phyloP scores from a whole-genome alignment of 2,329 filamentous ascomycete genomes.

The Phialophora macrospora region DNA sequence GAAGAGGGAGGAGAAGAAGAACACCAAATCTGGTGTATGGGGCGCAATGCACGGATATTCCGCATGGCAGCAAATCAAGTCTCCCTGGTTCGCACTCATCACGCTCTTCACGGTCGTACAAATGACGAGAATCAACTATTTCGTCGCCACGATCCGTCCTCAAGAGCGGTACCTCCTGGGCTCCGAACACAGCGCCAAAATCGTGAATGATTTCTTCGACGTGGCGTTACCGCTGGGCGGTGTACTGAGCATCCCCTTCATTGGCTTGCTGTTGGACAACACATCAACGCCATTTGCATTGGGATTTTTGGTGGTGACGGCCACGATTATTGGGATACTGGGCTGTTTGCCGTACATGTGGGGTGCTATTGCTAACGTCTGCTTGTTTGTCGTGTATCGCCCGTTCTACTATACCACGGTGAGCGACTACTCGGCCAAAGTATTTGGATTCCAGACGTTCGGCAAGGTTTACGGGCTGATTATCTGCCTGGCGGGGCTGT shows the following conservation, averaged over 20 bases:
- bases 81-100: conserved; percentile 84
- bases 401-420: conserved; percentile 40
- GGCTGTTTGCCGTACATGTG: conserved; percentile 73
- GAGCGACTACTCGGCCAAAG: conserved; percentile 82
- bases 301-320: conserved; percentile 68
- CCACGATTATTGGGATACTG: conserved; percentile 75
- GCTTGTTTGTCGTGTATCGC: conserved; percentile 62
- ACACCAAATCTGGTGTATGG: conserved; percentile 77
- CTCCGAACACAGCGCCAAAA: conserved; percentile 63
- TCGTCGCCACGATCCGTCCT: conserved; percentile 81
- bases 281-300: conserved; percentile 75
- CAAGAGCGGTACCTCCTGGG: conserved; percentile 80
- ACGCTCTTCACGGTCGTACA: conserved; percentile 78
- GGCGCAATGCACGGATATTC: conserved; percentile 78
- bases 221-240: conserved; percentile 82
- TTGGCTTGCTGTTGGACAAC: conserved; percentile 78
- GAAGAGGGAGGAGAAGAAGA: conserved; percentile 68
- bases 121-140: conserved; percentile 87
- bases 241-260: conserved; percentile 83
- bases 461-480: conserved; percentile 92
- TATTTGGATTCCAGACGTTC: conserved; percentile 90
- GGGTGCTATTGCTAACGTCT: conserved; percentile 73
- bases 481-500: conserved; percentile 80
- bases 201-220: conserved; percentile 85
- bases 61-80: conserved; percentile 73